Evolutionary conservation across 208 protist species (phyloP), one percentile per base, ranked within the genome.

Genomic region (Trypanosoma platydactyli): DNA sequence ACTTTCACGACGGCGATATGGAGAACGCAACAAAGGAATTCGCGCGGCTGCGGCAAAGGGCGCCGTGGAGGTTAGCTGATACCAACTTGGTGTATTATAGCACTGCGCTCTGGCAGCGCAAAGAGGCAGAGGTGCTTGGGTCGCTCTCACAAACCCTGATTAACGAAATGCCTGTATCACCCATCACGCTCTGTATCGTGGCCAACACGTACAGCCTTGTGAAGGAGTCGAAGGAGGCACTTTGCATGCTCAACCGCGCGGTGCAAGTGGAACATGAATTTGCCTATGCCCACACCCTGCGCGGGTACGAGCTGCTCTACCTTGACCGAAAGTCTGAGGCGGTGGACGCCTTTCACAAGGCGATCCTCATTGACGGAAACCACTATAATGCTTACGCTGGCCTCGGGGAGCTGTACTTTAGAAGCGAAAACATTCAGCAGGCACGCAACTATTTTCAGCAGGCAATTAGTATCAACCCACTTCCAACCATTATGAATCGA

Each of bases 381-480:
- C 95, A 98, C 72, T 99, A 99, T 81, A 98, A 98, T 59, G 95
- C 97, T n/a, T 98, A 96, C 79, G 97, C 98, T 40, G 97, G 97
- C 9, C 76, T 99, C 1, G 98, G 97, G 6, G 86, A 95, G 50
- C 86, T 98, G 20, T 94, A 94, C 59, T 88, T 93, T 40, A 66
- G 92, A 16, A 92, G 94, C 55, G 96, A 98, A 59, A 92, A 97
- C 59, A 80, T 94, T 44, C 79, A 95, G 42, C 20, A 87, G 5
- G 94, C 97, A 1, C 84, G 88, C 5, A 85, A 91, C 38, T 97
- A 97, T 67, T 98, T 98, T 70, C 50, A 68, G 33, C 68, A 83
- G 45, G 97, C 97, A 12, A 75, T 98, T 0, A 33, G 41, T 9
- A 94, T 99, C 68, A 97, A 97, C 76, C 75, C 72, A 2, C 72